Evolutionary conservation across 2,329 filamentous ascomycete genomes (phyloP).

Genomic region (Fusarium miscanthi): DNA sequence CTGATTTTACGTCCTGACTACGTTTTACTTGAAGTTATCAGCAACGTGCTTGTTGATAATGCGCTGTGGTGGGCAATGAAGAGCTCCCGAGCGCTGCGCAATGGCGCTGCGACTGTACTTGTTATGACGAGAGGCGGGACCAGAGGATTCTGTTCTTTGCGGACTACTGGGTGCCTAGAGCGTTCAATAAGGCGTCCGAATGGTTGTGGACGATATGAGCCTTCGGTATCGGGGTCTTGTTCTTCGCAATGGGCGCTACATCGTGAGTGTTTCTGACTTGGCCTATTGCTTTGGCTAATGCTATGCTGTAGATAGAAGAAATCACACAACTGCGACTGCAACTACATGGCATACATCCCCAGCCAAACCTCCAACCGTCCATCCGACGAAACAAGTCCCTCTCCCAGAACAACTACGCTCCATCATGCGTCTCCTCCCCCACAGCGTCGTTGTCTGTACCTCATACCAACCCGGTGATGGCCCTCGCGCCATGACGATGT

Average conservation of each 20-base stretch:
- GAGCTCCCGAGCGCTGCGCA: constrained; percentile 37
- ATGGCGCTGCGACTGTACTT: constrained; percentile 34
- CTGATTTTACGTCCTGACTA: neutral
- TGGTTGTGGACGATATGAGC: neutral
- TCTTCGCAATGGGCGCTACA: constrained; percentile 4
- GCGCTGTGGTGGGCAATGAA: constrained; percentile 40
- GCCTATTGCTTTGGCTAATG: constrained; percentile 12
- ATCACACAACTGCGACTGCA: constrained; percentile 29
- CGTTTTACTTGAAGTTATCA: neutral
- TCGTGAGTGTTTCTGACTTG: constrained; percentile 23
- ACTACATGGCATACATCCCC: constrained; percentile 47
- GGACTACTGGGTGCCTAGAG: neutral
- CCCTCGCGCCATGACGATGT: constrained; percentile 68
- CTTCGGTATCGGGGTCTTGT: neutral
- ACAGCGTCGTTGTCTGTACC: constrained; percentile 68
- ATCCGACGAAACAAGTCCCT: constrained; percentile 47
- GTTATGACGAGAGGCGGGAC: constrained; percentile 24
- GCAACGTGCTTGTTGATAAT: constrained; percentile 19
- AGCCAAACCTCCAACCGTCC: constrained; percentile 49
- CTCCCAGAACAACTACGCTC: constrained; percentile 62
- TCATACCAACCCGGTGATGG: constrained; percentile 51
- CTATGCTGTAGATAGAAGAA: constrained; percentile 23
- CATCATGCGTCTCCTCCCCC: constrained; percentile 65
- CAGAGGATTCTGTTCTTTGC: constrained; percentile 35
- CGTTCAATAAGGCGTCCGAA: neutral